Evolutionary conservation across 192 early-diverging fungal genomes (phyloP).

Genomic region (Chytriomyces sp.): DNA sequence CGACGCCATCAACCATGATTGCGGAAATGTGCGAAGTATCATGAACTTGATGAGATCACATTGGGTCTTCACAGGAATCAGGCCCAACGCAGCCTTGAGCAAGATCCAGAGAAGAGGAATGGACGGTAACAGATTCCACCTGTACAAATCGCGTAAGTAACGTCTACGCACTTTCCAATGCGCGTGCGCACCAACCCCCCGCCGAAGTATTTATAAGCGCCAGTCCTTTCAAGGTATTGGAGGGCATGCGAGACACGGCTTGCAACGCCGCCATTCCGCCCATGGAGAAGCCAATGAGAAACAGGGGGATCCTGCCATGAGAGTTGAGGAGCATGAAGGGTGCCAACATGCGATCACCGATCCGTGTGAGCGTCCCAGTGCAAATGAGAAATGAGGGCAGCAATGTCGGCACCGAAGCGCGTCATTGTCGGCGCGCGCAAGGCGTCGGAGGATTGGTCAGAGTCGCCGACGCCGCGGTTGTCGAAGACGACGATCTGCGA

Average conservation of each 20-base stretch:
- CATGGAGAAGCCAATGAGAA: neutral
- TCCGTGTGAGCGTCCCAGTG: neutral
- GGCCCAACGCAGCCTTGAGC: neutral
- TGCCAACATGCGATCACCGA: too few relatives aligned
- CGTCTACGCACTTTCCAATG: too few relatives aligned
- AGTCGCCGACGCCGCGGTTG: neutral
- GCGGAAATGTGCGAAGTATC: neutral
- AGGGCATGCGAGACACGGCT: neutral
- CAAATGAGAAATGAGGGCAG: neutral
- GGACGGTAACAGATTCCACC: neutral
- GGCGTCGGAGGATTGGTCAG: neutral
- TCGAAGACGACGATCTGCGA: neutral
- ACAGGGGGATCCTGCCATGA: neutral
- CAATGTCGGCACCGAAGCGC: neutral
- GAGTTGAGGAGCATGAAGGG: too few relatives aligned
- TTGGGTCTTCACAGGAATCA: neutral
- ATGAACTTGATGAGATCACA: neutral
- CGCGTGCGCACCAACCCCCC: neutral
- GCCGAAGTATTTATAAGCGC: neutral
- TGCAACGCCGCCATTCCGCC: neutral
- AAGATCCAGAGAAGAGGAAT: neutral
- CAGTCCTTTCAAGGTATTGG: neutral
- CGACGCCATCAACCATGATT: neutral
- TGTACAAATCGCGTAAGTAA: too few relatives aligned
- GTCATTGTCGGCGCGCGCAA: neutral